These are phyloP conservation scores for Hydrangea macrophylla DNA, from an alignment of 148 eudicot genomes.

Conservation along the genomic window DNA sequence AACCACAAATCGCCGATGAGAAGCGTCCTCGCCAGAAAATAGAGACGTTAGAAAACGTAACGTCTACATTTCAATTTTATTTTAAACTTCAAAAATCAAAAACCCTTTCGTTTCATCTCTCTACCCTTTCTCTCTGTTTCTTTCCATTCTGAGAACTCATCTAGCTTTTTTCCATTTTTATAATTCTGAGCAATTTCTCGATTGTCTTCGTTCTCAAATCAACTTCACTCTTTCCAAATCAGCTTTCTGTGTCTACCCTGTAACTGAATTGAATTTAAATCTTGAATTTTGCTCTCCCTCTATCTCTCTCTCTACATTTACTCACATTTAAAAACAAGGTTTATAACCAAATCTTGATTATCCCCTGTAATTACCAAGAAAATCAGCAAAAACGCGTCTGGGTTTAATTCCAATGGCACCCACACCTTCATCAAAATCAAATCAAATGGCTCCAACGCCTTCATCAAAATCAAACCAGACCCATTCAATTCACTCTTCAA, in stretches of 20 bases:
- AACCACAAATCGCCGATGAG: not conserved
- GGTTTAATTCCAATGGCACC: slow-evolving; percentile 19
- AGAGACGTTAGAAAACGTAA: slow-evolving; percentile 11
- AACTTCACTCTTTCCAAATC: slow-evolving; percentile 7
- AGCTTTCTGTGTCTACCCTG: too few relatives aligned
- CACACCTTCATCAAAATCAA: slow-evolving; percentile 16
- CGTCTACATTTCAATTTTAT: slow-evolving; percentile 18
- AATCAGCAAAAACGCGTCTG: not conserved
- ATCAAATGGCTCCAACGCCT: slow-evolving; percentile 52
- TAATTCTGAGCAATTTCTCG: not conserved
- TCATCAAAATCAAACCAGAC: slow-evolving; percentile 49
- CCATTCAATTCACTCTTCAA: slow-evolving; percentile 29
- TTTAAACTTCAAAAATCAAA: slow-evolving; percentile 10
- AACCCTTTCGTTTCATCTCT: not conserved
- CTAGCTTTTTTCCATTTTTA: not conserved
- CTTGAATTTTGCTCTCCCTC: not conserved
- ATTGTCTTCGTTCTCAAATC: not conserved
- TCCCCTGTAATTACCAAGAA: not conserved
- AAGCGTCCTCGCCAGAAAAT: not conserved
- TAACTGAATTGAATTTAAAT: not conserved
- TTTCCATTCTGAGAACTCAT: not conserved
- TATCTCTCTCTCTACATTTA: not conserved
- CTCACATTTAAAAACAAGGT: not conserved
- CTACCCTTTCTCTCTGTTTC: not conserved
- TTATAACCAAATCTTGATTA: not conserved